Percentiles rank a stretch among this genome's conserved stretches.
Conservation (phyloP, 352 stramenopile species). For the Pythium brassicae region DNA sequence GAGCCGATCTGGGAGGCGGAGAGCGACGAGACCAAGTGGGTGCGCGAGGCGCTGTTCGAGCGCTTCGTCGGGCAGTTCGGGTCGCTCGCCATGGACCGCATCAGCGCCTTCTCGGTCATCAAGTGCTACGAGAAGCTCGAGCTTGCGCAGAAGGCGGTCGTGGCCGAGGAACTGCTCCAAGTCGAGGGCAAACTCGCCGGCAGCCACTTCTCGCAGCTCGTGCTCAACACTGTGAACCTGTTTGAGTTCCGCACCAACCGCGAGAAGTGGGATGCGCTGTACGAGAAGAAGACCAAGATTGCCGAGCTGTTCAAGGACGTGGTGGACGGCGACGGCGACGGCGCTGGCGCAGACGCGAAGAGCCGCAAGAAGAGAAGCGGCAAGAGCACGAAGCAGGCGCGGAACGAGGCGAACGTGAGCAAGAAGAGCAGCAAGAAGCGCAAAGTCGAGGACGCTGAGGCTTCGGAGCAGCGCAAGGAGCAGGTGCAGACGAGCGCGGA, state of each 20-base stretch:
- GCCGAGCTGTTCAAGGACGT: slow-evolving; percentile 75
- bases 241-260: slow-evolving; percentile 78
- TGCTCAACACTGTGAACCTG: slow-evolving; percentile 75
- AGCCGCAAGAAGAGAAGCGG: slow-evolving; percentile 6
- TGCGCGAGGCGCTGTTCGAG: slow-evolving; percentile 57
- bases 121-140: slow-evolving; percentile 73
- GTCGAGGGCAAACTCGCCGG: slow-evolving; percentile 70
- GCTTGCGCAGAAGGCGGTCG: slow-evolving; percentile 53
- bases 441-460: slow-evolving; percentile 21
- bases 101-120: slow-evolving; percentile 78
- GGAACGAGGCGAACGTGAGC: slow-evolving; percentile 21
- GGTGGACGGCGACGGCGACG: slow-evolving; percentile 31
- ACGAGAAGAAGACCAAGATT: slow-evolving; percentile 81
- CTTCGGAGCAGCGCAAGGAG: slow-evolving; percentile 22
- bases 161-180: slow-evolving; percentile 66
- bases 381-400: slow-evolving; percentile 16
- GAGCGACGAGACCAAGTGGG: slow-evolving; percentile 46
- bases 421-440: slow-evolving; percentile 37
- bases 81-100: slow-evolving; percentile 62
- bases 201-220: slow-evolving; percentile 79
- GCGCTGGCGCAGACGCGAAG: slow-evolving; percentile 4
- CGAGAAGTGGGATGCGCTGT: slow-evolving; percentile 71
- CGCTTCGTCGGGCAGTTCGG: slow-evolving; percentile 71
- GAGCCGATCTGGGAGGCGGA: slow-evolving; percentile 79
- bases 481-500: slow-evolving; percentile 39